Base-by-base conservation (phyloP, 2,329 filamentous ascomycete genomes). In the Ophiocordyceps robertsii region DNA sequence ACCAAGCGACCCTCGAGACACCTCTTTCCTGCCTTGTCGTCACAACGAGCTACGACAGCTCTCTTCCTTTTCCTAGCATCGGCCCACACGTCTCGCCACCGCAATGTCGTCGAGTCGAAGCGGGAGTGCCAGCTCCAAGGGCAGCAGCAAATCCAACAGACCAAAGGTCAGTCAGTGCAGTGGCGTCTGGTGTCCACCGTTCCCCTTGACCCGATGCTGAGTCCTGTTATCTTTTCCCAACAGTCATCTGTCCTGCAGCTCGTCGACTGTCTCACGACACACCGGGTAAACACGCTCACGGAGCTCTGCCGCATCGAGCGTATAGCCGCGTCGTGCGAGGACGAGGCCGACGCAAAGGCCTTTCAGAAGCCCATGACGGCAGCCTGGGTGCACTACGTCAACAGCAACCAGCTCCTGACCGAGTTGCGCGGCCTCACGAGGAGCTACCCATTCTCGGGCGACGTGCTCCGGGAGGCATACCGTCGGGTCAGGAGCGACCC, bases 321-420 rank as follows among this genome's bases (percentile, higher is more conserved):
- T 43, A 67, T 75, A 4, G 79, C 82, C 21, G 74, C 77, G 3
- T 59, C 66, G 3, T 70, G 75, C 45, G 69, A 76, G 29, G 66
- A 70, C 35, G 68, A 75, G 37, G 74, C 77, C 42, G 73, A 83
- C 38, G 72, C 72, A 13, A 69, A 71, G 27, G 67, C 67, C 4
- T 73, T 77, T 47, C 72, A 75, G 53, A 62, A 61, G 6, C 77
- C 81, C 11, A 82, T 87, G 77, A 83, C 80, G 4, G 61, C 69
- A 3, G 82, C 82, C 3, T 87, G 82, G 81, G 66, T 70, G 2
- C 71, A 84, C 63, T 86, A 86, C 52, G 81, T 87, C 48, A 73
- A 72, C 45, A 82, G 75, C 45, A 74, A 84, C 59, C 77, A 82
- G 53, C 65, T 87, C 16, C 66, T 87, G 21, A 76, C 70, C 32